A percentile compares a stretch with the other conserved stretches of the same genome.
Evolutionary conservation across 805 yeast species (phyloP).

Genomic region (Candida lessepsii): DNA sequence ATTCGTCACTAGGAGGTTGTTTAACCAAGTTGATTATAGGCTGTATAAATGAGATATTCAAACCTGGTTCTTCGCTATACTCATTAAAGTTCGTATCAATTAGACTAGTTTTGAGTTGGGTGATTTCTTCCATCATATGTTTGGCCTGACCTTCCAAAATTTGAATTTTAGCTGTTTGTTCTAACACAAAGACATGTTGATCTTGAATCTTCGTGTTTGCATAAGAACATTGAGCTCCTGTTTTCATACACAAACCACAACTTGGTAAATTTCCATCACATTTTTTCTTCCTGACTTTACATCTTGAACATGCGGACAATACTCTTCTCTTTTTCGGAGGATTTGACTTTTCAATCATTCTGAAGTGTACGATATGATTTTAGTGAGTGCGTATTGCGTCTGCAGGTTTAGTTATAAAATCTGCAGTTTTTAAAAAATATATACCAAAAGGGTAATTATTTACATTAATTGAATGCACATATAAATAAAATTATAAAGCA

Average conservation of each 20-base stretch:
- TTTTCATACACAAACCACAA: constrained; percentile 6
- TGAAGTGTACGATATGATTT: too few relatives aligned
- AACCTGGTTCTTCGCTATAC: constrained; percentile 1
- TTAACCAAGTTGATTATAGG: constrained; percentile 9
- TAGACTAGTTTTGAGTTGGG: constrained; percentile 2
- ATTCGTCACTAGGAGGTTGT: constrained; percentile 13
- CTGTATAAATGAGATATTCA: constrained; percentile 4
- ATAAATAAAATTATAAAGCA: too few relatives aligned
- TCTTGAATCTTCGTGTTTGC: constrained; percentile 5
- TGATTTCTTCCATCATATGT: constrained; percentile 5
- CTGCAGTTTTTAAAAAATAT: too few relatives aligned
- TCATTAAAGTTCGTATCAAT: constrained; percentile 4
- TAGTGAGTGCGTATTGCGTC: too few relatives aligned
- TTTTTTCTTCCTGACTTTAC: constrained; percentile 13
- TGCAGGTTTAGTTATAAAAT: too few relatives aligned
- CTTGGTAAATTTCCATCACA: constrained; percentile 12
- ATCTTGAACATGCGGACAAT: constrained; percentile 10
- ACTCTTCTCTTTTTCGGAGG: constrained; percentile 10
- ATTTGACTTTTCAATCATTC: background rate
- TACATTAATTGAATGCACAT: too few relatives aligned
- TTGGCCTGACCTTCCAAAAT: constrained; percentile 6
- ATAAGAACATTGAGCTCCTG: constrained; percentile 5
- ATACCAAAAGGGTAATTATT: too few relatives aligned
- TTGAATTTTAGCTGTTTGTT: constrained; percentile 5
- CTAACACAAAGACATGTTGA: constrained; percentile 4